Evolutionary conservation across 306 rosid genomes (phyloP).

Genomic region (Abrus pulchellus): DNA sequence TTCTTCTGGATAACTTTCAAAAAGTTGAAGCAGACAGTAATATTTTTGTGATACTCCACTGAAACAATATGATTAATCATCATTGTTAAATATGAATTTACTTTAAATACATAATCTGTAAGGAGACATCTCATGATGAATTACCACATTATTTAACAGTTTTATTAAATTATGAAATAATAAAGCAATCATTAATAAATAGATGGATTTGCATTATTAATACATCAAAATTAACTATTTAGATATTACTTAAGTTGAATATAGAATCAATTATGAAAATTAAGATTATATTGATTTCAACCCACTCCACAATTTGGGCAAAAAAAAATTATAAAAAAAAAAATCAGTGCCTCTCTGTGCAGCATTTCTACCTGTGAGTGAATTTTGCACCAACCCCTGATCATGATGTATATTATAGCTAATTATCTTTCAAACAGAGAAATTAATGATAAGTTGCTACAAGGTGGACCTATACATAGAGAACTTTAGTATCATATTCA

Average conservation of each 20-base stretch:
- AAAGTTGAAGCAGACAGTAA: neutral
- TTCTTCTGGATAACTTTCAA: neutral
- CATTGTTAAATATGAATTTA: neutral
- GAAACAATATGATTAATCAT: neutral
- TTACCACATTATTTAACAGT: neutral
- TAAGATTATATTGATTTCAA: neutral
- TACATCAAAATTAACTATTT: neutral
- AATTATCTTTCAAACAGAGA: neutral
- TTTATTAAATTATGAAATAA: neutral
- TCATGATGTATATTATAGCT: neutral
- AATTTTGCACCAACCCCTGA: neutral
- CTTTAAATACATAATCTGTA: neutral
- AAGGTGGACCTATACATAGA: neutral
- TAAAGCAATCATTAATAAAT: neutral
- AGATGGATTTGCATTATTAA: neutral
- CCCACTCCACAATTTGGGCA: neutral
- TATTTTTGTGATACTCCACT: slow-evolving; percentile 1
- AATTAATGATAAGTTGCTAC: neutral
- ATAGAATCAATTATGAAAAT: neutral
- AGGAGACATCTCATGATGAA: too few relatives aligned
- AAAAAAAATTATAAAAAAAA: neutral
- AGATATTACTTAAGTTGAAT: too few relatives aligned
- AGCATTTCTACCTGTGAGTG: slow-evolving; percentile 13
- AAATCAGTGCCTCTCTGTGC: neutral
- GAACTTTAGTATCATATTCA: neutral